Percentiles rank a stretch among this genome's conserved stretches.
Conservation (phyloP, 139 green algal genomes). For the Auxenochlorella pyrenoidosa region DNA sequence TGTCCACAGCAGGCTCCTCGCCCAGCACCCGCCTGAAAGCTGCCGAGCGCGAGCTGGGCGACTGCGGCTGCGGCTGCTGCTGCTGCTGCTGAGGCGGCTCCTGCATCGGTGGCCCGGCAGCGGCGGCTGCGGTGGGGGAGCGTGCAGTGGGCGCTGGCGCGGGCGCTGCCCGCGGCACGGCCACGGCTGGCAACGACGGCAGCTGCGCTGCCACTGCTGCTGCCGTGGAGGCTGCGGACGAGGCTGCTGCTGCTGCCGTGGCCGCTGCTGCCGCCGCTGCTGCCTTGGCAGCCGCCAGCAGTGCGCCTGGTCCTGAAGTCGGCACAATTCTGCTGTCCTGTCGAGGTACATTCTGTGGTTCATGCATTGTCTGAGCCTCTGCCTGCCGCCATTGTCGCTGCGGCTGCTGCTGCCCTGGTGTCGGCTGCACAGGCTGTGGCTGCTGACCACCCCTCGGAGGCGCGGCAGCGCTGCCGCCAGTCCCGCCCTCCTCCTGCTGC, state of each 20-base stretch:
- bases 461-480: not conserved
- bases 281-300: not conserved
- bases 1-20: constrained; percentile 53
- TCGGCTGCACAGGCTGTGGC: not conserved
- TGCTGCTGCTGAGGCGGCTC: not conserved
- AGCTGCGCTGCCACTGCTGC: not conserved
- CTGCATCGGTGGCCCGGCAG: not conserved
- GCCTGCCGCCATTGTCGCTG: not conserved
- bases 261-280: not conserved
- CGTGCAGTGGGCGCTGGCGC: not conserved
- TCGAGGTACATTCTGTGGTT: too few species aligned
- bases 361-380: too few species aligned
- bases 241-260: not conserved
- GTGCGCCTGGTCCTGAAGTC: not conserved
- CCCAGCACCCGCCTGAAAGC: constrained; percentile 4
- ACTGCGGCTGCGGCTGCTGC: not conserved
- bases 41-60: not conserved
- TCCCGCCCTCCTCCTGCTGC: not conserved
- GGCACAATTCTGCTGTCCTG: not conserved
- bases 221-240: not conserved
- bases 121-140: not conserved
- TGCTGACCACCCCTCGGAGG: not conserved
- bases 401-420: not conserved
- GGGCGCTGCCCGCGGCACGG: not conserved
- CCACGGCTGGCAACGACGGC: not conserved